Evolutionary conservation across 1,284 basidiomycete species (phyloP).

Genomic region (Pseudozyma pruni): DNA sequence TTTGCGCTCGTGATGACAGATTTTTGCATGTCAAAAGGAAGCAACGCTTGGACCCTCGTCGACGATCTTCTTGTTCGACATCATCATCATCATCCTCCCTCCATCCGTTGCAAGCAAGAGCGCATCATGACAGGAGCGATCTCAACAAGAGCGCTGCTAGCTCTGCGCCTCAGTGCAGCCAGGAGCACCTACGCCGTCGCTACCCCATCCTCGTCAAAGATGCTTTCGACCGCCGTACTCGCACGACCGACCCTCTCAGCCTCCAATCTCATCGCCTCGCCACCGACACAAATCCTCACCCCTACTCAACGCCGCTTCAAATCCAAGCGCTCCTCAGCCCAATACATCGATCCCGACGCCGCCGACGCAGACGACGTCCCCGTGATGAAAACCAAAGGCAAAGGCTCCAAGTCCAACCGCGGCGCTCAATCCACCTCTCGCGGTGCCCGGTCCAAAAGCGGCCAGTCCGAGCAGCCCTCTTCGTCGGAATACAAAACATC

Average conservation of each 20-base stretch:
- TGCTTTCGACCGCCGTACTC: conserved; percentile 16
- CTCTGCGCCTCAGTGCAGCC: conserved; percentile 7
- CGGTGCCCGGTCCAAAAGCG: conserved; percentile 43
- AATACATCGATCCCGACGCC: conserved; percentile 40
- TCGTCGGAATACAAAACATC: conserved; percentile 36
- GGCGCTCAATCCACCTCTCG: conserved; percentile 21
- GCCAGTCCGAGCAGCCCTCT: conserved; percentile 18
- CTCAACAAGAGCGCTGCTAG: conserved; percentile 6
- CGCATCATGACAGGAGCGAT: conserved; percentile 1
- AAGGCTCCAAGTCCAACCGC: conserved; percentile 46
- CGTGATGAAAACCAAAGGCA: conserved; percentile 60
- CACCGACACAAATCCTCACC: not conserved
- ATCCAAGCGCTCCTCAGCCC: conserved; percentile 44
- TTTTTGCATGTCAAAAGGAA: conserved; percentile 21
- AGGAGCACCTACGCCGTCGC: conserved; percentile 1
- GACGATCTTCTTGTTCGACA: not conserved
- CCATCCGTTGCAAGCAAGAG: not conserved
- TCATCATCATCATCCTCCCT: not conserved
- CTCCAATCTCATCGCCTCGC: too few relatives aligned
- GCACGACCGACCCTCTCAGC: not conserved
- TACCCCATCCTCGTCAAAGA: conserved; percentile 8
- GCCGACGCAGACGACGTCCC: conserved; percentile 54
- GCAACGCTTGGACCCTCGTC: conserved; percentile 18
- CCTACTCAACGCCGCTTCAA: conserved; percentile 22
- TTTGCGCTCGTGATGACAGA: conserved; percentile 10